These are phyloP conservation scores for Persicaria maculosa DNA, from an alignment of 148 eudicot species.

Conservation along the genomic window DNA sequence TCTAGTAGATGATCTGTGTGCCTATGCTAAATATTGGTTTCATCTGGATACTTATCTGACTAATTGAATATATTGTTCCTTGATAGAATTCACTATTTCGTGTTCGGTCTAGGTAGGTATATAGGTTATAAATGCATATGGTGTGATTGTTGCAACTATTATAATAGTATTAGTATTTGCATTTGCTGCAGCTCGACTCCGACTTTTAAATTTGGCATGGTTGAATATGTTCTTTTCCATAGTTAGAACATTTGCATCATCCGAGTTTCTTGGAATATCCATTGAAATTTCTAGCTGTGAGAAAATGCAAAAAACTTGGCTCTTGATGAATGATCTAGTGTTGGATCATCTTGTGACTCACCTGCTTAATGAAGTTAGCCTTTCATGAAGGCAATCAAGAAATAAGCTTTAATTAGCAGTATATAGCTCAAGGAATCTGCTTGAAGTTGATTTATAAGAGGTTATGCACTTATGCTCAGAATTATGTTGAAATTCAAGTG, in stretches of 20 bases:
- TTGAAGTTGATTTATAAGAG: not conserved
- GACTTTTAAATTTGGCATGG: too few species aligned
- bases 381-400: too few species aligned
- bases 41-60: not conserved
- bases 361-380: too few species aligned
- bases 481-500: not conserved
- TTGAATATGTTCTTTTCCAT: too few species aligned
- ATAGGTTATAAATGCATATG: not conserved
- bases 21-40: not conserved
- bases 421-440: not conserved
- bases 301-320: too few species aligned
- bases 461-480: not conserved
- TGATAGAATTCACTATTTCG: not conserved
- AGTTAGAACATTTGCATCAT: too few species aligned
- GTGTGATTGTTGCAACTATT: not conserved
- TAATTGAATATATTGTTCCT: not conserved
- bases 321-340: too few species aligned
- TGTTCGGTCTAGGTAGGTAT: not conserved
- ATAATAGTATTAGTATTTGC: not conserved
- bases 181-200: too few species aligned
- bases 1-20: not conserved
- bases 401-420: too few species aligned
- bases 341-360: too few species aligned
- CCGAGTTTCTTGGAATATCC: too few species aligned
- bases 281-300: too few species aligned